These are phyloP conservation scores for Bassia scoparia DNA, from an alignment of 148 eudicot genomes.

Conservation along the genomic window DNA sequence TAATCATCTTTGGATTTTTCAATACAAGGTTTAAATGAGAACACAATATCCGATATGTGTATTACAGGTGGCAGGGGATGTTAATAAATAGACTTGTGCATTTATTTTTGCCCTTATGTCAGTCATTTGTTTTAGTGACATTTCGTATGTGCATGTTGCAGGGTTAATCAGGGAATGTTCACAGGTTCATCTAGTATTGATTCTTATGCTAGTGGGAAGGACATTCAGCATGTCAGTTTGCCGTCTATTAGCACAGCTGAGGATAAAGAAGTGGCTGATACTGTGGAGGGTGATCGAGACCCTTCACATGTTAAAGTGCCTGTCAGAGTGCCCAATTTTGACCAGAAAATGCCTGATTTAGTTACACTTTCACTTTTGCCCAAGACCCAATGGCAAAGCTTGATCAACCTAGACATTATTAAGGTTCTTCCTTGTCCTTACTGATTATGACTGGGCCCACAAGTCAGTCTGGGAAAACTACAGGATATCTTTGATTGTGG, in stretches of 20 bases:
- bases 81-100: neutral
- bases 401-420: conserved; percentile 87
- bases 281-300: conserved; percentile 30
- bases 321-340: conserved; percentile 21
- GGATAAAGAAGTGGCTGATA: conserved; percentile 36
- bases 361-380: conserved; percentile 90
- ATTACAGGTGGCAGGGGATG: neutral
- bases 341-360: conserved; percentile 79
- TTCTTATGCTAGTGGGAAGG: conserved; percentile 81
- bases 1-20: neutral
- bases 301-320: conserved; percentile 27
- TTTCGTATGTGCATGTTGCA: conserved; percentile 25
- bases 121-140: neutral
- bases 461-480: neutral
- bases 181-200: conserved; percentile 53
- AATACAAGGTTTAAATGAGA: neutral
- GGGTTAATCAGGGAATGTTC: conserved; percentile 95
- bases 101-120: conserved; percentile 1
- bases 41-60: neutral
- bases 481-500: neutral
- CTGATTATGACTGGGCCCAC: neutral
- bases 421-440: conserved; percentile 46
- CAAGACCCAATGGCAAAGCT: conserved; percentile 97
- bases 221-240: conserved; percentile 58
- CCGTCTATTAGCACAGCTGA: conserved; percentile 66